Percentiles rank a stretch among this genome's conserved stretches.
Conservation (phyloP, 257 asterid species). For the Avicennia marina region DNA sequence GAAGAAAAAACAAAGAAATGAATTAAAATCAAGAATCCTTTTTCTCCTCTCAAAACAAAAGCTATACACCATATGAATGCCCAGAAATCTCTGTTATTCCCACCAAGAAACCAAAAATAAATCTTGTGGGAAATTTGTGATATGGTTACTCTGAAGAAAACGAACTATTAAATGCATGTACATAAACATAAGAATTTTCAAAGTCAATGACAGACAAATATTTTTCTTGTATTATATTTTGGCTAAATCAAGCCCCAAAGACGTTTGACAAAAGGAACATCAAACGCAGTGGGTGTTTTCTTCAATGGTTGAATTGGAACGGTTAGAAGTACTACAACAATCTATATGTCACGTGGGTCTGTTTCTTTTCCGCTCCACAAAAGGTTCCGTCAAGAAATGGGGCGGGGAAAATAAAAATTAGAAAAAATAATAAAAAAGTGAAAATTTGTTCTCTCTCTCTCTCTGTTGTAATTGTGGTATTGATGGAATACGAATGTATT, state of each 20-base stretch:
- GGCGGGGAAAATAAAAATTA: background rate
- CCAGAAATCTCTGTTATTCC: slow-evolving; percentile 12
- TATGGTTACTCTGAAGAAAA: background rate
- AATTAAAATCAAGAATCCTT: slow-evolving; percentile 7
- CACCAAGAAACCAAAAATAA: slow-evolving; percentile 18
- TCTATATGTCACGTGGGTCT: slow-evolving; percentile 28
- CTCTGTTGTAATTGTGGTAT: background rate
- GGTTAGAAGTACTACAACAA: background rate
- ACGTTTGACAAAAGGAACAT: slow-evolving; percentile 52
- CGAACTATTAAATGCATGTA: background rate
- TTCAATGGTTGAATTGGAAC: slow-evolving; percentile 22
- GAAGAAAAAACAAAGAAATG: background rate
- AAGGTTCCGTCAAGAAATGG: slow-evolving; percentile 18
- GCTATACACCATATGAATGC: slow-evolving; percentile 8
- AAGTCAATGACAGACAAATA: slow-evolving; percentile 30
- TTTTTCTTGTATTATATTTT: background rate
- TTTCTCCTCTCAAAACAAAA: slow-evolving; percentile 15
- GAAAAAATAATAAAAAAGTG: background rate
- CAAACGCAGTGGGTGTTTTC: slow-evolving; percentile 38
- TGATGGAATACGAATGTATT: background rate
- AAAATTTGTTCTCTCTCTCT: background rate
- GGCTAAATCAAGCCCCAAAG: slow-evolving; percentile 32
- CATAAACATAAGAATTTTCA: slow-evolving; percentile 7
- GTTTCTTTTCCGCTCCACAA: slow-evolving; percentile 5
- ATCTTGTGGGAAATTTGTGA: slow-evolving; percentile 10